These are phyloP conservation scores for Apiospora aurea DNA, from an alignment of 2,329 filamentous ascomycete species.

Conservation along the genomic window DNA sequence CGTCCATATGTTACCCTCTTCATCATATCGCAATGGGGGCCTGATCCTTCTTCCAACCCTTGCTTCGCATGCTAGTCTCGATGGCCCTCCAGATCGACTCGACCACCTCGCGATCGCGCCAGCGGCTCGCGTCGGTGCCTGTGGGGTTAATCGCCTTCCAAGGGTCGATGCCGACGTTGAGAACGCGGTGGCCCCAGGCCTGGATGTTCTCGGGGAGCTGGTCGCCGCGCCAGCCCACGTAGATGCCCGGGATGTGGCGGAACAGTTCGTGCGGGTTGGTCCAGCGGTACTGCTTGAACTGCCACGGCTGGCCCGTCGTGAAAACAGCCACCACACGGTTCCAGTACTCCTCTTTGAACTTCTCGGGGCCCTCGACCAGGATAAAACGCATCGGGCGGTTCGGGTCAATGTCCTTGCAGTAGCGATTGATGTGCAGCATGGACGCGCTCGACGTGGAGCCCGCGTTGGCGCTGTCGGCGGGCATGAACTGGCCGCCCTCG, in stretches of 20 bases:
- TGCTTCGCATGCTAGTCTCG: slow-evolving; percentile 84
- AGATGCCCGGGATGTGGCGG: slow-evolving; percentile 84
- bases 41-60: slow-evolving; percentile 80
- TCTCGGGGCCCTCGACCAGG: slow-evolving; percentile 88
- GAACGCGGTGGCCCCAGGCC: slow-evolving; percentile 85
- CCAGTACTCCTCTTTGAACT: slow-evolving; percentile 99
- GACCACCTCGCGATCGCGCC: slow-evolving; percentile 91
- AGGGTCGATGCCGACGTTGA: slow-evolving; percentile 82
- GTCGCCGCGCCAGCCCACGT: slow-evolving; percentile 91
- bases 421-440: slow-evolving; percentile 85
- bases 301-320: slow-evolving; percentile 96
- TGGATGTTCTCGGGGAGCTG: slow-evolving; percentile 78
- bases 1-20: neutral
- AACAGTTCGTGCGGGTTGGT: slow-evolving; percentile 88
- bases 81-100: slow-evolving; percentile 92
- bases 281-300: slow-evolving; percentile 99
- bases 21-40: slow-evolving; percentile 61
- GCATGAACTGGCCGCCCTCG: slow-evolving; percentile 80
- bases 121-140: slow-evolving; percentile 63
- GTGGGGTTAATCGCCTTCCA: slow-evolving; percentile 65
- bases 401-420: slow-evolving; percentile 74
- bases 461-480: slow-evolving; percentile 69
- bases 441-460: slow-evolving; percentile 71
- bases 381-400: slow-evolving; percentile 87
- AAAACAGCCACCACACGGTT: slow-evolving; percentile 93